Evolutionary conservation across 169 alveolate species (phyloP).

Genomic region (Plasmodium billcollinsi): DNA sequence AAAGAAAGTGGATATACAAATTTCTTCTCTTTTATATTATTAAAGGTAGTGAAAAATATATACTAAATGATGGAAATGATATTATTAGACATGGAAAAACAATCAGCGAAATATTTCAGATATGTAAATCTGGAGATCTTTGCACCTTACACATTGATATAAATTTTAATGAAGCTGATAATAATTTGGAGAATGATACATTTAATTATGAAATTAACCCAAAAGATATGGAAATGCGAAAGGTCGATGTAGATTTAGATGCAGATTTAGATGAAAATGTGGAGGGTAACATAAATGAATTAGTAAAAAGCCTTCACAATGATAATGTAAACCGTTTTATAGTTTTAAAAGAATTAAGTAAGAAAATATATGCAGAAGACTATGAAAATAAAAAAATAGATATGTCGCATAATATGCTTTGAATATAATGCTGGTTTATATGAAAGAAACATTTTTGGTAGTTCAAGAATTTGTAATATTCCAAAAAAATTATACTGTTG

Average conservation of each 20-base stretch:
- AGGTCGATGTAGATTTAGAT: no score
- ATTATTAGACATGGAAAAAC: slow-evolving; percentile 51
- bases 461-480: slow-evolving; percentile 65
- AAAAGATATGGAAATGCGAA: not conserved
- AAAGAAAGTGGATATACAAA: slow-evolving; percentile 75
- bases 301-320: not conserved
- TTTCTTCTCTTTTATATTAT: slow-evolving; percentile 37
- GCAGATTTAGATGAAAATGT: no score
- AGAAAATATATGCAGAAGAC: not conserved
- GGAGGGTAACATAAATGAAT: not conserved
- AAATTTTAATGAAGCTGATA: not conserved
- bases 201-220: not conserved
- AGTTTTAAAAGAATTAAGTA: slow-evolving; percentile 4
- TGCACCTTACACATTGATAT: slow-evolving; percentile 53
- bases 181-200: not conserved
- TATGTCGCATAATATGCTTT: slow-evolving; percentile 21
- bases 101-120: slow-evolving; percentile 39
- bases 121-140: slow-evolving; percentile 34
- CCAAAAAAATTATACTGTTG: slow-evolving; percentile 64
- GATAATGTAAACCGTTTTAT: not conserved
- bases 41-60: slow-evolving; percentile 41
- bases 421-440: slow-evolving; percentile 65
- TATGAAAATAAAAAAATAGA: slow-evolving; percentile 16
- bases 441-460: slow-evolving; percentile 55
- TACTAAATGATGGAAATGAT: slow-evolving; percentile 27